Percentiles rank a stretch among this genome's conserved stretches.
Conservation (phyloP, 371 early-diverging fungal genomes). For the Haplosporangium sp. region DNA sequence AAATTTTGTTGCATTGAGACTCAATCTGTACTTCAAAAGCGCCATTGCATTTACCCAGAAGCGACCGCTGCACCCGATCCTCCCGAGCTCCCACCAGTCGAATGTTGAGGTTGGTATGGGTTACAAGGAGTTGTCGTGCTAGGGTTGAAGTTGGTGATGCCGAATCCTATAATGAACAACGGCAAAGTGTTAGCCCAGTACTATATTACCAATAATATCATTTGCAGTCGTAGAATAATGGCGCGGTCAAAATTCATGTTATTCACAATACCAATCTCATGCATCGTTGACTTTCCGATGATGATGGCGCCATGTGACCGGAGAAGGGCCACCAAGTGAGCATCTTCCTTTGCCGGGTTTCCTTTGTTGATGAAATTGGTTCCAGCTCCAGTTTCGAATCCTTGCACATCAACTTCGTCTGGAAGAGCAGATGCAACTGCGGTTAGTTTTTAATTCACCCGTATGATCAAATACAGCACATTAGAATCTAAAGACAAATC, state of each 20-base stretch:
- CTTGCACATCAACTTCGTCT: slow-evolving; percentile 67
- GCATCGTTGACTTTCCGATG: slow-evolving; percentile 70
- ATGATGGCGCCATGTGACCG: slow-evolving; percentile 69
- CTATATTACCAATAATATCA: background rate
- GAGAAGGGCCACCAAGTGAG: slow-evolving; percentile 60
- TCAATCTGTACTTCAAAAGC: background rate
- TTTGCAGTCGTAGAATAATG: slow-evolving; percentile 10
- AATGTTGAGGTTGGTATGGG: slow-evolving; percentile 66
- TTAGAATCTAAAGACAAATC: background rate
- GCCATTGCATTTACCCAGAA: slow-evolving; percentile 54
- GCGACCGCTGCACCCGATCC: slow-evolving; percentile 73
- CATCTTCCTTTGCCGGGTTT: slow-evolving; percentile 63
- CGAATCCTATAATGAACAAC: slow-evolving; percentile 23
- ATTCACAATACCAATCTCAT: slow-evolving; percentile 59
- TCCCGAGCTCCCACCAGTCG: slow-evolving; percentile 80
- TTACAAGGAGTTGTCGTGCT: slow-evolving; percentile 72
- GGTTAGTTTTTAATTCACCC: background rate
- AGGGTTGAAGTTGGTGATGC: slow-evolving; percentile 63
- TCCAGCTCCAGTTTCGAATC: slow-evolving; percentile 67
- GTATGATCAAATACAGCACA: background rate
- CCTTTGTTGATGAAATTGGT: slow-evolving; percentile 66
- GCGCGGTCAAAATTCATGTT: no score
- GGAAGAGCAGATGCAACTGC: background rate
- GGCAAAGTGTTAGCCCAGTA: background rate
- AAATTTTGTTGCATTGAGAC: background rate